Base-by-base conservation (phyloP, 495 filamentous ascomycete species). In the Hypoxylon fragiforme region DNA sequence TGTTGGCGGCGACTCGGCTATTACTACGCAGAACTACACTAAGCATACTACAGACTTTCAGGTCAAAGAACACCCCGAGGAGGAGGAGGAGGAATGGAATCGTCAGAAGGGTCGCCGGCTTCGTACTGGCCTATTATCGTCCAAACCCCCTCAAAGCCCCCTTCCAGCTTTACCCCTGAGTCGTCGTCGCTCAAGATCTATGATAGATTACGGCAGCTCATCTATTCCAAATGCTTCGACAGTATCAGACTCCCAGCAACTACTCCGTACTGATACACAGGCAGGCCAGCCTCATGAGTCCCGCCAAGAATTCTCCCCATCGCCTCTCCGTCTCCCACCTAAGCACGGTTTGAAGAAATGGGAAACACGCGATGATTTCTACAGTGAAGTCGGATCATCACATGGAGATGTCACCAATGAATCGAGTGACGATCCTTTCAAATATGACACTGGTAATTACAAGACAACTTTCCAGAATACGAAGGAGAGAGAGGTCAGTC, bases 11-110 rank as follows among this genome's bases (percentile, higher is more conserved):
- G n/a, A n/a, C n/a, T n/a, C n/a, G n/a, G n/a, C n/a, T n/a, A n/a
- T n/a, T n/a, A n/a, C n/a, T n/a, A n/a, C n/a, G n/a, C n/a, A 63
- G 32, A 71, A 71, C 6, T 52, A 66, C 31, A 54, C 61, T 1
- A 63, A 69, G 34, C 70, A 71, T 34, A 26, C 57, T 6, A 35
- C 50, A 0, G 44, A 38, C 14, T 40, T 42, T 5, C 20, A 38
- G 16, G 21, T 31, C 18, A 41, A 50, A 3, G 37, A 40, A 1
- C 16, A 54, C 9, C 16, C 66, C 16, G 9, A 28, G 5, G 9
- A 4, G 24, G 31, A 34, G 11, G 3, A 7, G 31, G n/a, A n/a
- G n/a, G n/a, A n/a, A n/a, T n/a, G n/a, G n/a, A n/a, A n/a, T n/a
- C n/a, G n/a, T n/a, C n/a, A n/a, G n/a, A n/a, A n/a, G n/a, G n/a